Evolutionary conservation across 257 asterid species (phyloP), one percentile per base, ranked within the genome.

Genomic region (Penstemon barbatus): DNA sequence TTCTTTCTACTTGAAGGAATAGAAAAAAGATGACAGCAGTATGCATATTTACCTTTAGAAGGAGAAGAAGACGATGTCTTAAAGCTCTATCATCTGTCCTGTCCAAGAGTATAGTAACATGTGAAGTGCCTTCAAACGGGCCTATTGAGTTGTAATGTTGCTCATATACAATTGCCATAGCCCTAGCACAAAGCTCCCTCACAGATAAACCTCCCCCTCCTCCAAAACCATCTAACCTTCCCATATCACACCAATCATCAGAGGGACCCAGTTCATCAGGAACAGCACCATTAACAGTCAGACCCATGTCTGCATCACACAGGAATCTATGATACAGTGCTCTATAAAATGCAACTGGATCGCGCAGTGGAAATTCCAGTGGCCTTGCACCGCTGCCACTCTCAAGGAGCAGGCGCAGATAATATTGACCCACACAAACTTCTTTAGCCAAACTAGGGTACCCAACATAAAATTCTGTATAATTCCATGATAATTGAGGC

Each of bases 171-270:
- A 94, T 94, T 61, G 99, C 84, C 99, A 94, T 89, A 68, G 99
- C 98, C 82, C 99, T 87, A 15, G 99, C 99, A 82, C 98, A 94
- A 63, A 94, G 97, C 83, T 94, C 99, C 86, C 99, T 86, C 60
- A 94, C 99, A 11, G 92, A 94, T 70, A 92, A 91, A 65, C 98
- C 98, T 53, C 99, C 99, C 46, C 96, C 98, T 57, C 99, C 99
- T 63, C 99, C 99, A 78, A 94, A 94, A 76, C 99, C 99, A 86
- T 94, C 99, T 73, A 94, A 83, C 66, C 98, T 86, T 69, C 92
- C 97, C 93, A 91, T 83, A 86, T 94, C 98, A 79, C 99, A 94
- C 99, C 99, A 94, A 83, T 94, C 96, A 80, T 89, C 98, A 63
- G 98, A 85, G 55, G 97, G 86, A 9, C 99, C 99, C 92, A 94